A percentile compares a stretch with the other conserved stretches of the same genome.
Conservation (phyloP, 768 basidiomycete species). For the Suillus spraguei region DNA sequence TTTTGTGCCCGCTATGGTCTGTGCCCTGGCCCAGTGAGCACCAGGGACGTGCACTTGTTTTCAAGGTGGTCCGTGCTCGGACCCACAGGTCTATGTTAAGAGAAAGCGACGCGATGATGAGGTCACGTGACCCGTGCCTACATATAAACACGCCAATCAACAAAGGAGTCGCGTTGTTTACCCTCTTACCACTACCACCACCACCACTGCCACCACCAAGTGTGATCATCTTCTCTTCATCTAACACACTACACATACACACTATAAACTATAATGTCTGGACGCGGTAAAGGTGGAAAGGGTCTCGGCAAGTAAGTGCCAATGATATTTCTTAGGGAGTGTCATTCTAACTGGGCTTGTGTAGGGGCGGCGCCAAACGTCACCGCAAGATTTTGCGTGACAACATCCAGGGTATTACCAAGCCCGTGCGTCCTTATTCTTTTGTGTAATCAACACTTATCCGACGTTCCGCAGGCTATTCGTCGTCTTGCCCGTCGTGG, state of each 20-base stretch:
- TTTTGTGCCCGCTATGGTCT: no score
- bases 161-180: slow-evolving; percentile 27
- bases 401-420: slow-evolving; percentile 57
- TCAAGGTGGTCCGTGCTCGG: slow-evolving; percentile 3
- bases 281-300: slow-evolving; percentile 52
- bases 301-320: slow-evolving; percentile 46
- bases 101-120: background rate
- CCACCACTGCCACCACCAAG: slow-evolving; percentile 22
- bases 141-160: slow-evolving; percentile 36
- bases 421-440: slow-evolving; percentile 36
- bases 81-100: background rate
- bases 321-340: background rate
- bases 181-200: slow-evolving; percentile 29
- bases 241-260: slow-evolving; percentile 14
- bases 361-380: slow-evolving; percentile 46
- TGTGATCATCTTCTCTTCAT: slow-evolving; percentile 10
- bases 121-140: slow-evolving; percentile 28
- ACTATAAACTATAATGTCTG: slow-evolving; percentile 39
- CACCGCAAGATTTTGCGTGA: slow-evolving; percentile 50
- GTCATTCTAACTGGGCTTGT: slow-evolving; percentile 15
- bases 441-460: slow-evolving; percentile 23
- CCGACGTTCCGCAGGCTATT: slow-evolving; percentile 72
- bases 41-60: background rate
- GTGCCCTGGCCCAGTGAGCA: background rate
- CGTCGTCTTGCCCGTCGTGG: slow-evolving; percentile 90